phyloP scores from a whole-genome alignment of 73 alveolate species.

The Tetrahymena thermophila region DNA sequence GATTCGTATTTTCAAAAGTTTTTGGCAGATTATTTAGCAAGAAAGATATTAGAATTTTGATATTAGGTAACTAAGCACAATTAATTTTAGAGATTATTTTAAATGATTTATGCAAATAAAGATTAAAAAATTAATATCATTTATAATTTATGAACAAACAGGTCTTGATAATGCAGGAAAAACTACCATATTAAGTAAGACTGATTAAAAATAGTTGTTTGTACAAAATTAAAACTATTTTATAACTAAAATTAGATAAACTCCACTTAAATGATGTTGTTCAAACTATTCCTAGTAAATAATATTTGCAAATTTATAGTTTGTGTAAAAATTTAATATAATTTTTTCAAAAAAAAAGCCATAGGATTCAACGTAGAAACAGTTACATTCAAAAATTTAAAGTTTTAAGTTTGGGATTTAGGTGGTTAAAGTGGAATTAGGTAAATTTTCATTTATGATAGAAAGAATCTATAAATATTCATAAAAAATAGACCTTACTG shows the following conservation, averaged over 20 bases:
- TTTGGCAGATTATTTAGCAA: constrained; percentile 56
- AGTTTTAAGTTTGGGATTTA: constrained; percentile 74
- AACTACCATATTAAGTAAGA: constrained; percentile 67
- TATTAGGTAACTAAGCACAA: constrained; percentile 32
- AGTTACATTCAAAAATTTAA: constrained; percentile 65
- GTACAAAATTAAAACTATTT: background rate
- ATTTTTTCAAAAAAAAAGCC: constrained; percentile 23
- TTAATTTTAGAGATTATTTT: background rate
- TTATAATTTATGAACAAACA: background rate
- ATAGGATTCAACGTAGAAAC: constrained; percentile 79
- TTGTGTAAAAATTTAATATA: background rate
- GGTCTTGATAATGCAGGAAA: constrained; percentile 81
- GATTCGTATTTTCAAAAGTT: constrained; percentile 65
- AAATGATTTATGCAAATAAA: too few relatives aligned
- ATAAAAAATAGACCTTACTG: constrained; percentile 53
- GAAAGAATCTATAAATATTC: background rate
- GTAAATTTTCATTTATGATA: background rate
- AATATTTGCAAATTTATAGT: background rate
- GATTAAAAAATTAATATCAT: background rate
- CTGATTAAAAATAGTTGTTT: background rate
- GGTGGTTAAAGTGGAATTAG: constrained; percentile 77
- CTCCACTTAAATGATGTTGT: constrained; percentile 55
- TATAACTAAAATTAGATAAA: constrained; percentile 25
- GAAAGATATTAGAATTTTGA: constrained; percentile 64
- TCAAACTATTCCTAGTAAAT: constrained; percentile 59